Evolutionary conservation across 2,329 filamentous ascomycete species (phyloP), one percentile per base, ranked within the genome.

Genomic region (Ascomycota sp.): DNA sequence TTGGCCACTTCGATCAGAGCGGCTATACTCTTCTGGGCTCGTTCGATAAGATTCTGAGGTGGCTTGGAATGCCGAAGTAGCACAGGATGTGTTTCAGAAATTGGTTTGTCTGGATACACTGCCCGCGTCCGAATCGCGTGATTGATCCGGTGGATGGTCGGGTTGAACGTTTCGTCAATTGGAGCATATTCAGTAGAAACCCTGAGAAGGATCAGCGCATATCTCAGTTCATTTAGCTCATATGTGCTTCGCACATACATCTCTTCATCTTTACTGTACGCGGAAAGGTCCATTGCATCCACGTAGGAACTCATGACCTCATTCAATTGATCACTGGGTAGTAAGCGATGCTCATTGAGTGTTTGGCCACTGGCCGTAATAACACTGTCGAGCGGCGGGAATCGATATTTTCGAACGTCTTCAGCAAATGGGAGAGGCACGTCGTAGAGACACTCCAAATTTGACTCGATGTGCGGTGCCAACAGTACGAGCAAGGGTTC

Each of bases 381-480:
- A 20, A 95, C 76, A 36, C 70, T 77, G 46, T 93, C 85, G 8
- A 98, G 57, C 0, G 86, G 81, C 5, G 89, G 83, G 40, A 98
- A 98, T 33, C 74, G 76, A 48, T 94, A 95, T n/a, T 65, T 65
- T 23, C 89, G 70, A 28, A 94, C 63, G 45, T 98, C 89, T 56
- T 98, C 89, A 3, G 82, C 75, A 43, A 94, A 98, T 1, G 89
- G 89, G 5, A 95, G 60, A 23, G 89, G 82, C 1, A 91, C 66
- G 45, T 98, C 89, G 37, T 93, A 73, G 2, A 98, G 61, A 41
- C 80, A 86, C 48, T 94, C 85, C 38, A 80, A 70, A 19, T 80
- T 74, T 3, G 65, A 59, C 36, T 91, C 80, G 34, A 93, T 72
- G 13, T 70, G 66, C 3, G 89, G 89, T 5, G 78, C 75, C 26